Percentiles rank a stretch among this genome's conserved stretches.
Evolutionary conservation across 768 basidiomycete genomes (phyloP).

Genomic region (Rubroboletus satanas): DNA sequence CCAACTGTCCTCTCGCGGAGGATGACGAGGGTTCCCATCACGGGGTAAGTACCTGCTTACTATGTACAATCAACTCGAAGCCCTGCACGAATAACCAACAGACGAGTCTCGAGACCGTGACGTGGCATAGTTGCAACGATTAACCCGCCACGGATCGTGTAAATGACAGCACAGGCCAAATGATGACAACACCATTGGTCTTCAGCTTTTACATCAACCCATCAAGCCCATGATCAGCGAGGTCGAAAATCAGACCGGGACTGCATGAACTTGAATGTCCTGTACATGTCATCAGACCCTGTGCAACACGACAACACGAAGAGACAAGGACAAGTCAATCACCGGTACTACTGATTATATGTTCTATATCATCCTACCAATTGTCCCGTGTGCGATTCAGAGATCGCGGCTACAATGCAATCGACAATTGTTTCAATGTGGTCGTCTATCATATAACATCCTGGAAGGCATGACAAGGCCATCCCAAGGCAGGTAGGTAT

Average conservation of each 20-base stretch:
- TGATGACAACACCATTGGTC: background rate
- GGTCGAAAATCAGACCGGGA: background rate
- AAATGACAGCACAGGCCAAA: background rate
- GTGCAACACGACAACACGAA: background rate
- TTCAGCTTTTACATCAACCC: background rate
- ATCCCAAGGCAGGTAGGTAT: slow-evolving; percentile 11
- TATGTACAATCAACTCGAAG: background rate
- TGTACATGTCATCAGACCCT: background rate
- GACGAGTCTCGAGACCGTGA: background rate
- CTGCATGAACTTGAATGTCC: background rate
- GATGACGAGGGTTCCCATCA: background rate
- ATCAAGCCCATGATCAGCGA: background rate
- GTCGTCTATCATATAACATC: background rate
- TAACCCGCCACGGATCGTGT: too few species aligned
- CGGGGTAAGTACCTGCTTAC: background rate
- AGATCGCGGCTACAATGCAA: background rate
- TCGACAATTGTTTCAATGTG: background rate
- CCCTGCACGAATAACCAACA: background rate
- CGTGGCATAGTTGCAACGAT: background rate
- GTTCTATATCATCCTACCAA: background rate
- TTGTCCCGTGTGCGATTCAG: too few species aligned
- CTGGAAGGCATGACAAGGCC: slow-evolving; percentile 7
- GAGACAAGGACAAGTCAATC: background rate
- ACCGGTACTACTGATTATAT: background rate
- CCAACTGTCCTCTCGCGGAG: background rate